These are phyloP conservation scores for Allantophomopsis cytisporea DNA, from an alignment of 2,329 filamentous ascomycete species.

Conservation along the genomic window DNA sequence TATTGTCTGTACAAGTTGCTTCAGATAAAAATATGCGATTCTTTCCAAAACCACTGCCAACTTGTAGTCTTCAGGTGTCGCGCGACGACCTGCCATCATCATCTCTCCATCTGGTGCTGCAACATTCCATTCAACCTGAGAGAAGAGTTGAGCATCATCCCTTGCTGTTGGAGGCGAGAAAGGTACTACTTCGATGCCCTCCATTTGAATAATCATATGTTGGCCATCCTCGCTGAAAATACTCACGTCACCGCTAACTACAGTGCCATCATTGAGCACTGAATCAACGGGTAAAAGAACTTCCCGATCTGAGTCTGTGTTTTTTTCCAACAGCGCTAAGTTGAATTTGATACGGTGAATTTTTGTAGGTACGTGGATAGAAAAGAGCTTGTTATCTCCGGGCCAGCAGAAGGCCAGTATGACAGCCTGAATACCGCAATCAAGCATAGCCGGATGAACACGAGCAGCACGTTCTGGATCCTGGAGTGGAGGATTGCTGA, in stretches of 20 bases:
- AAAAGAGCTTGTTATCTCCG: conserved; percentile 8
- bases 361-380: conserved; percentile 9
- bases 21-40: conserved; percentile 5
- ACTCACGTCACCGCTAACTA: conserved; percentile 7
- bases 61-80: background rate
- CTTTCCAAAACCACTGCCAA: background rate
- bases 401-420: conserved; percentile 18
- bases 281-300: background rate
- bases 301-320: conserved; percentile 3
- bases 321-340: conserved; percentile 4
- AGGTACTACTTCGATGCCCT: conserved; percentile 5
- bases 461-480: conserved; percentile 10
- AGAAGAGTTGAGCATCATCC: background rate
- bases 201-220: background rate
- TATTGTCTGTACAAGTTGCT: too few species aligned
- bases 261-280: background rate
- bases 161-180: background rate
- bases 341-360: conserved; percentile 11
- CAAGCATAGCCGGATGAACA: conserved; percentile 41
- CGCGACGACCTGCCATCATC: background rate
- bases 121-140: background rate
- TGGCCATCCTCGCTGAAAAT: conserved; percentile 10
- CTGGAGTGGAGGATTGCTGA: background rate
- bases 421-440: conserved; percentile 38
- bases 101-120: background rate